Evolutionary conservation across 768 basidiomycete species (phyloP), one percentile per base, ranked within the genome.

Genomic region (Kockovaella imperatae): DNA sequence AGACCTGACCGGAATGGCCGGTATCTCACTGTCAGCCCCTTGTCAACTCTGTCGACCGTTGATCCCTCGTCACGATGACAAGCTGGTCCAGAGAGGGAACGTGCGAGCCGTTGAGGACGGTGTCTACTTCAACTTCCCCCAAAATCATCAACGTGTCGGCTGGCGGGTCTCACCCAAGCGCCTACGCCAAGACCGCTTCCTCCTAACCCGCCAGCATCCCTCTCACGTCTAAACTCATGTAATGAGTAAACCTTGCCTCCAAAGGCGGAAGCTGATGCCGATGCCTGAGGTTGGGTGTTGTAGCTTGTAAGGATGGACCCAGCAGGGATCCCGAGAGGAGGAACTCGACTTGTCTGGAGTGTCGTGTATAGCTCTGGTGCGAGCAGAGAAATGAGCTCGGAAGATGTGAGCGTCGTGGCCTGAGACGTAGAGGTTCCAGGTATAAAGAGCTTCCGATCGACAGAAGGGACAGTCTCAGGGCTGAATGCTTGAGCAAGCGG

Each of bases 211-310:
- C 2, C 55, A 53, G 30, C 51, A 28, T 5, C 54, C 53, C 1
- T 49, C 52, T 23, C 45, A 21, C n/a, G 51, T 50, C 63, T 36
- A 32, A 65, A 65, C 46, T 62, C 50, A 40, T 65, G 57, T 6
- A 43, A 47, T 3, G 50, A 48, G 35, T 65, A 65, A 10, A 65
- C 60, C 30, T 65, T 65, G 15, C 63, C 63, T n/a, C n/a, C n/a
- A n/a, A n/a, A n/a, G n/a, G n/a, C n/a, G n/a, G n/a, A n/a, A n/a
- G n/a, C n/a, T n/a, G n/a, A n/a, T n/a, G 63, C 60, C 48, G 52
- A 65, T 14, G 55, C 50, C 17, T 49, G 54, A 3, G 63, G 53
- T 29, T 50, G 49, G 17, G 36, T 35, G 3, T 55, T 55, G 0
- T 49, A 50, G 4, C 46, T 52, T 1, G 50, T 15, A 17, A 39